Conservation (phyloP, 805 yeast genomes). For the Tetrapisispora nanseiensis region DNA sequence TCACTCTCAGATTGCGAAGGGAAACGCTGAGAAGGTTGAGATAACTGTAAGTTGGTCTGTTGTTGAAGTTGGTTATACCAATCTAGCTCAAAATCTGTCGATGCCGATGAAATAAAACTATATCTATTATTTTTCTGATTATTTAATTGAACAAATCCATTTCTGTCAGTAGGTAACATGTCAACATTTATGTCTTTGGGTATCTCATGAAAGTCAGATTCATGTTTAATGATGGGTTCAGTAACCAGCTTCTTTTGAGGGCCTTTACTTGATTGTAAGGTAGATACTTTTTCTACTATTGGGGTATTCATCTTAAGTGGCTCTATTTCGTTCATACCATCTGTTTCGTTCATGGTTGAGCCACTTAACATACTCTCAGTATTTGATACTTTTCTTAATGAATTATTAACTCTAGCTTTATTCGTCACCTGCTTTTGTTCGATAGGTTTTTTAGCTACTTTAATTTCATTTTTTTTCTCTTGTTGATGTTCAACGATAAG, state of each 20-base stretch:
- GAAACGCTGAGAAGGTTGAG: slow-evolving; percentile 4
- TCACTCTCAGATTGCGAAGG: slow-evolving; percentile 5
- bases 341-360: slow-evolving; percentile 10
- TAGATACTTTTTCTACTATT: not conserved
- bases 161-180: slow-evolving; percentile 12
- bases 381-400: slow-evolving; percentile 6
- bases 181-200: slow-evolving; percentile 16
- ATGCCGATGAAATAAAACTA: slow-evolving; percentile 26
- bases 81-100: slow-evolving; percentile 22
- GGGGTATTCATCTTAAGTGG: not conserved
- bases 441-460: not conserved
- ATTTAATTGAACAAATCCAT: slow-evolving; percentile 14
- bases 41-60: slow-evolving; percentile 2
- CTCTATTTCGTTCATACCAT: slow-evolving; percentile 1
- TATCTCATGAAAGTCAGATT: slow-evolving; percentile 4
- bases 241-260: not conserved
- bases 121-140: slow-evolving; percentile 15
- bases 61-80: slow-evolving; percentile 6
- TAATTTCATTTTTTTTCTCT: not conserved
- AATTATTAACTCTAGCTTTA: not conserved
- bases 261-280: slow-evolving; percentile 1
- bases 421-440: not conserved
- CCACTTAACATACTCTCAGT: slow-evolving; percentile 9
- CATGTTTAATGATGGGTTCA: not conserved
- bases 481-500: not conserved